Percentiles rank a stretch among this genome's conserved stretches.
phyloP scores from a whole-genome alignment of 2,329 filamentous ascomycete species.

The Fusarium subglutinans region DNA sequence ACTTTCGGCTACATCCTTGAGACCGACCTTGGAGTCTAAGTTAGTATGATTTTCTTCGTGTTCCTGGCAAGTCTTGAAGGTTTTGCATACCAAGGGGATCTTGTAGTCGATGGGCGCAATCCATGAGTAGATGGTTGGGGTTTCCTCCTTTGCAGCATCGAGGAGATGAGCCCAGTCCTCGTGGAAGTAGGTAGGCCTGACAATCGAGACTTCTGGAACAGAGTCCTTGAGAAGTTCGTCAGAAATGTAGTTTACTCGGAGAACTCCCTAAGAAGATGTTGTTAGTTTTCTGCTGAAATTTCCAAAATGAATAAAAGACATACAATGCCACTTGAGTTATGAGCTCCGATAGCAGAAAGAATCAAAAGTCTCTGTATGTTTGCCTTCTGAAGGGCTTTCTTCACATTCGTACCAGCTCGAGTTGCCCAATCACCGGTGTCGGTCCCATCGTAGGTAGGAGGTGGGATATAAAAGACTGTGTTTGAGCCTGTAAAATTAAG shows the following conservation, averaged over 20 bases:
- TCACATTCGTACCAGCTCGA: constrained; percentile 25
- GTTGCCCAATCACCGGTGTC: constrained; percentile 40
- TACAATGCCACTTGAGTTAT: constrained; percentile 45
- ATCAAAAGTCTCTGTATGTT: constrained; percentile 37
- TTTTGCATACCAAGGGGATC: constrained; percentile 45
- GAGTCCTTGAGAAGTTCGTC: constrained; percentile 32
- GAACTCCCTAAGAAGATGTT: constrained; percentile 35
- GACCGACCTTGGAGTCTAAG: constrained; percentile 38
- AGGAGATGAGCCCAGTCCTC: constrained; percentile 37
- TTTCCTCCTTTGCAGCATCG: constrained; percentile 32
- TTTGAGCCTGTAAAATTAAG: constrained; percentile 45
- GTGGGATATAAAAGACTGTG: constrained; percentile 48
- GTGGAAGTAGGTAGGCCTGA: constrained; percentile 36
- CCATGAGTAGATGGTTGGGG: constrained; percentile 39
- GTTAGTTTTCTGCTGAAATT: not conserved
- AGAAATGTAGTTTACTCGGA: constrained; percentile 36
- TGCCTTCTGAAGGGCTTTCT: constrained; percentile 30
- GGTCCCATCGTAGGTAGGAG: constrained; percentile 41
- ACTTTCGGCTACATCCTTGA: constrained; percentile 42
- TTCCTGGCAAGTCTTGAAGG: fast-evolving
- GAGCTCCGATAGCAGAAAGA: constrained; percentile 44
- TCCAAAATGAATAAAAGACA: not conserved
- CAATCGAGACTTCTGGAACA: constrained; percentile 31
- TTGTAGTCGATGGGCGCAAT: constrained; percentile 43
- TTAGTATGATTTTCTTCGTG: not conserved